Evolutionary conservation across 768 basidiomycete genomes (phyloP).

Genomic region (Xerocomus potaroensis): DNA sequence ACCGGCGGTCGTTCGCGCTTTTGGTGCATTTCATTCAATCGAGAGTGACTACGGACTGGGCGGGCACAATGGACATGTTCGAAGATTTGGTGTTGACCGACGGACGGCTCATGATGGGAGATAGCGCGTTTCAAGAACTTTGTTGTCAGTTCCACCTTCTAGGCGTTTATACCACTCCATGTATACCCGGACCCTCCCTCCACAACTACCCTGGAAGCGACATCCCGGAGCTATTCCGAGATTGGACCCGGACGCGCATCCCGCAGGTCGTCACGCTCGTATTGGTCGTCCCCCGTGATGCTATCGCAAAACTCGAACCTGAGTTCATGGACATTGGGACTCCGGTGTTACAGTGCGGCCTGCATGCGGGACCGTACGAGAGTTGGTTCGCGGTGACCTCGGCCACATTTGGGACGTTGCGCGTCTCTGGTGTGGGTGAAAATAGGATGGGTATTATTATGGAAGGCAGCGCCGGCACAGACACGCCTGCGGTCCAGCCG

Average conservation of each 20-base stretch:
- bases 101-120: constrained; percentile 15
- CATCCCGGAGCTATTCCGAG: constrained; percentile 21
- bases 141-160: constrained; percentile 40
- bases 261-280: constrained; percentile 30
- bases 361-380: constrained; percentile 4
- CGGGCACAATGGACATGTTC: constrained; percentile 34
- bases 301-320: constrained; percentile 12
- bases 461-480: not conserved
- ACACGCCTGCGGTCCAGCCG: not conserved
- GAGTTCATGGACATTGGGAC: constrained; percentile 4
- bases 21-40: constrained; percentile 40
- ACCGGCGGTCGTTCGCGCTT: constrained; percentile 42
- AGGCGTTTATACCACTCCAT: constrained; percentile 30
- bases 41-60: constrained; percentile 41
- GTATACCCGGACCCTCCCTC: not conserved
- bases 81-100: constrained; percentile 11
- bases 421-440: constrained; percentile 16
- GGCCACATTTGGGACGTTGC: constrained; percentile 20
- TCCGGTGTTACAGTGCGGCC: constrained; percentile 19
- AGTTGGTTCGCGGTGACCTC: constrained; percentile 18
- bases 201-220: not conserved
- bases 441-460: constrained; percentile 9
- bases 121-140: constrained; percentile 41
- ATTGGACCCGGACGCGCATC: constrained; percentile 20
- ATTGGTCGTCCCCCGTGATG: constrained; percentile 30